Percentiles rank a stretch among this genome's conserved stretches.
These are phyloP conservation scores for Calonectria crousiana DNA, from an alignment of 2,329 filamentous ascomycete genomes.

Conservation along the genomic window DNA sequence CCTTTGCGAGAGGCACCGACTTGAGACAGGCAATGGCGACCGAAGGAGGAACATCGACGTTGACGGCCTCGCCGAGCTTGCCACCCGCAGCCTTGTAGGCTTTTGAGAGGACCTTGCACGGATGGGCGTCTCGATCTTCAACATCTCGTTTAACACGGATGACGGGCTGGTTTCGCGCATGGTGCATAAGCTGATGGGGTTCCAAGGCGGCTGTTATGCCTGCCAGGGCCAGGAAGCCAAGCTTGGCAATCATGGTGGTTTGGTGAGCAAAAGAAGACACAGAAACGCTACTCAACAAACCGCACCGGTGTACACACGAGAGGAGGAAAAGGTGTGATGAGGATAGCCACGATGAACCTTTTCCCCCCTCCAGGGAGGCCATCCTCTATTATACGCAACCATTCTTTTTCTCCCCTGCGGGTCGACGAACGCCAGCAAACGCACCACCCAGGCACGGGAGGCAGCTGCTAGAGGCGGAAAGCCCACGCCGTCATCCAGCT, in stretches of 20 bases:
- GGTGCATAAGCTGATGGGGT: conserved; percentile 36
- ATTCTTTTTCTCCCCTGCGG: background rate
- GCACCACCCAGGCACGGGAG: background rate
- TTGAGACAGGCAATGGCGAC: conserved; percentile 40
- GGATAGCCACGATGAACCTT: background rate
- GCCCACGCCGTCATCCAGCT: conserved; percentile 22
- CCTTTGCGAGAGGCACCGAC: conserved; percentile 39
- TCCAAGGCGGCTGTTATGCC: conserved; percentile 37
- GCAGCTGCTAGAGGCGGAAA: background rate
- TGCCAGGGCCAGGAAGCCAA: conserved; percentile 34
- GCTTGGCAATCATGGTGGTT: conserved; percentile 32
- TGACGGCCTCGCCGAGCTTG: conserved; percentile 14
- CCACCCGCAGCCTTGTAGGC: conserved; percentile 29
- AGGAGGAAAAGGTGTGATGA: background rate
- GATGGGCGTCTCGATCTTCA: conserved; percentile 23
- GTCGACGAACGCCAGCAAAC: background rate
- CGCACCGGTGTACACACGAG: background rate
- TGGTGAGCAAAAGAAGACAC: background rate
- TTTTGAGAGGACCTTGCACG: conserved; percentile 35
- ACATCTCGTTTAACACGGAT: conserved; percentile 29
- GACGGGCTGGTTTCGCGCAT: conserved; percentile 3
- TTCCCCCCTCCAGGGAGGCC: background rate
- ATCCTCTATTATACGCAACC: conserved; percentile 18
- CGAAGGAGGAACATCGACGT: conserved; percentile 34
- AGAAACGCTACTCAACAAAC: background rate